A percentile compares a stretch with the other conserved stretches of the same genome.
Conservation (phyloP, 805 yeast species). For the Cephaloascus fragrans region DNA sequence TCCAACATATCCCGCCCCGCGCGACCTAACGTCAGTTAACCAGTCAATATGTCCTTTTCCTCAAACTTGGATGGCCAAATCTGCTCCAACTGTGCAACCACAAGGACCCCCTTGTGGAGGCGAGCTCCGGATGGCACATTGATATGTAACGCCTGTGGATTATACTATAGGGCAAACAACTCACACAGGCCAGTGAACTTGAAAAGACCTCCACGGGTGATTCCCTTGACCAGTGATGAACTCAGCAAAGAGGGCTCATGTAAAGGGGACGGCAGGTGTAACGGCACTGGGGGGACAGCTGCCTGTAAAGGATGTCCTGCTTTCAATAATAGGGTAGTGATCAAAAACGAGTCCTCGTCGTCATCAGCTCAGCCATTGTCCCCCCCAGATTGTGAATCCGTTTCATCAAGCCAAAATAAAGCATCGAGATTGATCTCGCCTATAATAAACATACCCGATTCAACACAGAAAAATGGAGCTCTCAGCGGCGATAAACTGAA, state of each 20-base stretch:
- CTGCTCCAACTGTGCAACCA: conserved; percentile 47
- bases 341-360: conserved; percentile 11
- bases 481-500: not conserved
- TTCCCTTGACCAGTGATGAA: conserved; percentile 26
- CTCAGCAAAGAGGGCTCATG: conserved; percentile 40
- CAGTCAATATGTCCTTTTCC: not conserved
- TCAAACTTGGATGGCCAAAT: conserved; percentile 23
- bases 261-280: conserved; percentile 71
- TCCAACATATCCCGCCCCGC: too few relatives aligned
- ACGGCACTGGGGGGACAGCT: conserved; percentile 78
- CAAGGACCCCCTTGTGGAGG: conserved; percentile 51
- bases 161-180: conserved; percentile 49
- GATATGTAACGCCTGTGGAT: conserved; percentile 53
- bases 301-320: conserved; percentile 84
- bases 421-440: not conserved
- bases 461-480: not conserved
- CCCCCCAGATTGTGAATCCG: not conserved
- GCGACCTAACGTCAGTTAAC: too few relatives aligned
- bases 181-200: conserved; percentile 58
- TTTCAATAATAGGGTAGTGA: conserved; percentile 55
- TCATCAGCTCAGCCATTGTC: not conserved
- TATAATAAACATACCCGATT: not conserved
- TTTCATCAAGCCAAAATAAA: not conserved
- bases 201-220: conserved; percentile 46
- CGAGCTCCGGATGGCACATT: conserved; percentile 46